Evolutionary conservation across 805 yeast genomes (phyloP), one percentile per base, ranked within the genome.

Genomic region (Candida corydali): DNA sequence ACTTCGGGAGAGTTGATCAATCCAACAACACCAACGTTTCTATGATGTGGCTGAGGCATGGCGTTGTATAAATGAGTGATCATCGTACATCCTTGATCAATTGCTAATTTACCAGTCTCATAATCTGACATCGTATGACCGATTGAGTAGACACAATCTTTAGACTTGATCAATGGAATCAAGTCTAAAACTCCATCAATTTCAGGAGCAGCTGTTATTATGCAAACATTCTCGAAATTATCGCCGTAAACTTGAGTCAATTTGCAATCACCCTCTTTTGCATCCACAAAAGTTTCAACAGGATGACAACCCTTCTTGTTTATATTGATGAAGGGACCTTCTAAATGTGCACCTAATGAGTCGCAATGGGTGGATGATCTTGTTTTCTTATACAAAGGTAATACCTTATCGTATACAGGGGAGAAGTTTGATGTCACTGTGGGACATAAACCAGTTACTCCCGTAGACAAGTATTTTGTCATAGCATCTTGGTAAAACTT

Each of bases 21-120:
- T 2, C 82, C 82, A 24, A 75, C 65, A 15, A 75, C 70, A 10
- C 82, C 80, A 8, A 73, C 75, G 35, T 75, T 74, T 46, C 82
- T 59, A 48, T 76, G 81, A 47, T 75, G 80, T 6, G 77, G 78
- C 57, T 56, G 71, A 3, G 78, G 78, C 82, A 76, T 76, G 45
- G 82, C 82, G 46, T 76, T 76, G 55, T 72, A 76, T 36, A 76
- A 61, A 48, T 76, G 82, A 3, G 82, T 76, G 38, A 76, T 61
- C 80, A 76, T 75, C n/a, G 69, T 48, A 11, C 79, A 78, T 17
- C 82, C 82, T n/a, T 59, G 46, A 16, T 57, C 52, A 24, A 76
- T 56, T 0, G 81, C 81, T 36, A 62, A 54, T 16, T 65, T 40
- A 10, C 63, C 66, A 16, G 65, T 63, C 20, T 49, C 46, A 43